Base-by-base conservation (phyloP, 306 rosid species). In the Prunus mongolica region DNA sequence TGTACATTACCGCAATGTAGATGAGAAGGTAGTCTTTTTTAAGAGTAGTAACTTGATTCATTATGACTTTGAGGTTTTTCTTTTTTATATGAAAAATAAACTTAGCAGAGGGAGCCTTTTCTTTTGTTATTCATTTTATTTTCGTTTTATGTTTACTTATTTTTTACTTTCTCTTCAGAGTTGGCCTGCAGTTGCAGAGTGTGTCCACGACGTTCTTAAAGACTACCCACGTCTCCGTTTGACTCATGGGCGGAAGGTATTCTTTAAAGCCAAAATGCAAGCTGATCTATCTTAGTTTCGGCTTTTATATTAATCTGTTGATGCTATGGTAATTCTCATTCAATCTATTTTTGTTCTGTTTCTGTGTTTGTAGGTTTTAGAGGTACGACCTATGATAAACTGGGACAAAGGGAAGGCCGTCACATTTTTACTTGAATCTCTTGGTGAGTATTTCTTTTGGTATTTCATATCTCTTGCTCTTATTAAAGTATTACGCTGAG, bases 331-430 rank as follows among this genome's bases (percentile, higher is more conserved):
- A 16, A 20, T 12, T 32, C 7, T 2, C 30, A 24, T 49, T 28
- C 13, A 25, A 64, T 9, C 76, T 54, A 52, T 62, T 52, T 34
- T 20, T 76, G 60, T 67, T 51, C 38, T 19, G 4, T 38, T 16
- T 12, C 75, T 49, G 27, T 25, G 11, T 80, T 13, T 80, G 72
- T 66, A 96, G 99, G 99, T 96, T 87, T 87, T 96, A 82, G 99
- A 96, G 88, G 93, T 96, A 27, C 91, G 99, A 15, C 99, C 99
- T 4, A 87, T 77, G 81, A 91, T 96, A 77, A 66, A 87, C 86
- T 96, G 99, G 99, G 93, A 96, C 84, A 96, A 96, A 81, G 99
- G 99, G 65, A 96, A 91, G 81, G 99, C 99, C 16, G 98, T 96
- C 70, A 88, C 90, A 3, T 96, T 96, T 86, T 87, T 96, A 70